Base-by-base conservation (phyloP, 1,139 yeast species). In the Zhuliangozyma blackwelliae region DNA sequence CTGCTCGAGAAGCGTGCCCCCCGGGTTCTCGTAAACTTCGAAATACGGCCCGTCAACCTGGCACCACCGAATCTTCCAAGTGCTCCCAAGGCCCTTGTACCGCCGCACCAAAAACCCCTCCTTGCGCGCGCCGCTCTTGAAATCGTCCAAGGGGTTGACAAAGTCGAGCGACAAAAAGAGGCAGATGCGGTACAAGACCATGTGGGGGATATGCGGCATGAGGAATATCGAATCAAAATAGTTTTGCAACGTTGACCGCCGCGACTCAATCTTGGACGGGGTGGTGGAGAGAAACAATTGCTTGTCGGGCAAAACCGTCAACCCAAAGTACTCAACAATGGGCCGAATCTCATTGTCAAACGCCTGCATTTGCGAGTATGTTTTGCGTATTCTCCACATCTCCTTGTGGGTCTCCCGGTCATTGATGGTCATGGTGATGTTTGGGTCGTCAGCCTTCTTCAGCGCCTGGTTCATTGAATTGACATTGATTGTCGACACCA, bases 1-100 rank as follows among this genome's bases (percentile, higher is more conserved):
- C 10, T 70, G 66, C 40, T 86, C 92, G n/a, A 71, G 51, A 10
- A 75, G 48, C 4, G 69, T 59, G 1, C 85, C 87, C 6, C 79
- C 80, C 1, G 82, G 81, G 5, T 57, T 52, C 29, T 84, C 94
- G 45, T 70, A 75, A 27, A 83, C 67, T 40, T 80, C 81, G 40
- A 88, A 61, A 28, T 55, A 59, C 1, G 82, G 77, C 0, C 86
- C 86, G 44, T 82, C 86, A 11, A 85, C 72, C 31, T 78, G 79
- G 56, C 87, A 85, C 72, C 84, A 85, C 35, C 88, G 63, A 5
- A 80, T 69, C 50, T 79, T 82, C 96, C 96, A 88, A 29, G 72
- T 73, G 9, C 71, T 39, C 61, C 83, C 66, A 65, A 74, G 46
- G 61, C 85, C 65, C 55, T 59, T 56, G 61, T 74, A 48, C 34